phyloP scores from a whole-genome alignment of 768 basidiomycete species.

The Lactarius evosmus region DNA sequence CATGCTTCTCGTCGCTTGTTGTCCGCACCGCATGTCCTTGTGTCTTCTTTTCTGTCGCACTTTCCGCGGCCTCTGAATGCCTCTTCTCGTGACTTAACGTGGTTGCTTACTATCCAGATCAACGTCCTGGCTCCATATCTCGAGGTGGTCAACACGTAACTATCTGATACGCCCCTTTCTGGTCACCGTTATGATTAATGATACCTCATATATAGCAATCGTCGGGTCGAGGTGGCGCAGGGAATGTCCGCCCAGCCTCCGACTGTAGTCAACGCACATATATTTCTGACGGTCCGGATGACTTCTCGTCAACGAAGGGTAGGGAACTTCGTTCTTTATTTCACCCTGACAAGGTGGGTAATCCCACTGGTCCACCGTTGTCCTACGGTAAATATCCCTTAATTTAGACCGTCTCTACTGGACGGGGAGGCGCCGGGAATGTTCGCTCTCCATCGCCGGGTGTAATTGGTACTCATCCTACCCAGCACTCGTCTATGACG shows the following conservation, averaged over 20 bases:
- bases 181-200: background rate
- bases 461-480: too few species aligned
- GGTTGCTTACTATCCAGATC: constrained; percentile 1
- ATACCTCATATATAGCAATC: background rate
- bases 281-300: background rate
- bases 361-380: background rate
- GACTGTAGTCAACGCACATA: background rate
- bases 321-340: background rate
- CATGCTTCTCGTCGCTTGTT: too few species aligned
- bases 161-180: background rate
- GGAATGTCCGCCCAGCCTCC: constrained; percentile 7
- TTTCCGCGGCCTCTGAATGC: too few species aligned
- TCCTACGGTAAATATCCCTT: background rate
- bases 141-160: background rate
- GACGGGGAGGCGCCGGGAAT: constrained; percentile 24
- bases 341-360: background rate
- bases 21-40: too few species aligned
- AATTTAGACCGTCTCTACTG: constrained; percentile 1
- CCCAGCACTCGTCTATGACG: background rate
- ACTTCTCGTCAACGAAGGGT: background rate
- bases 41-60: too few species aligned
- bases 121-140: background rate
- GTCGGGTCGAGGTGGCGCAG: constrained; percentile 18
- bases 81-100: constrained; percentile 11
- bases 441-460: background rate